Evolutionary conservation across 768 basidiomycete genomes (phyloP), one percentile per base, ranked within the genome.

Genomic region (Melanogaster broomeanus): DNA sequence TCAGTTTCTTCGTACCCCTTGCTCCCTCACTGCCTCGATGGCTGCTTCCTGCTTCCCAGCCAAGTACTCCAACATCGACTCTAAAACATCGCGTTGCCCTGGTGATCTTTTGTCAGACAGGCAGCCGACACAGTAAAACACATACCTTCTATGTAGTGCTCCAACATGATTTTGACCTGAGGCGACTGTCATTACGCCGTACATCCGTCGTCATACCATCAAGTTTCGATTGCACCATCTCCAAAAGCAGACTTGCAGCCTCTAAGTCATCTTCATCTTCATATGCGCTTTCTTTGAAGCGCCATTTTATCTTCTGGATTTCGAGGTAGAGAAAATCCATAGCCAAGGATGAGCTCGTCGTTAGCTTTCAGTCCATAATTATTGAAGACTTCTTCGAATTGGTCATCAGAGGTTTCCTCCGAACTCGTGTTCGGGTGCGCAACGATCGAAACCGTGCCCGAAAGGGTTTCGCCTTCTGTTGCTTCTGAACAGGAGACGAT

Each of bases 301-400:
- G 88, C 75, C 59, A 95, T 87, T 1, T 88, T 90, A 62, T 97
- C 95, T 61, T 93, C 90, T 0, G 87, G 88, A 57, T 97, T 97
- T 25, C 82, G 56, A 2, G 79, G 72, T 4, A 95, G 65, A 0
- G 89, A 82, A 70, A 98, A 98, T 1, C 96, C 95, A 62, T 97
- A 98, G 6, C 90, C 93, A 4, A 98, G 78, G 41, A 98, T 82
- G 39, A 98, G 79, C 68, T 95, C 91, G 24, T 90, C 79, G 66
- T 96, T 95, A 0, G 92, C 84, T 65, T 97, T 97, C 0, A 85
- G 81, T 0, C 94, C 95, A 66, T 97, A 97, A 65, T 96, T 96
- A 72, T 94, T 96, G 72, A 87, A 84, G 18, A 95, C 72, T 65
- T 93, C 88, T 22, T 64, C 55, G 27, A 51, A 9, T 44, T 75